phyloP scores from a whole-genome alignment of 495 filamentous ascomycete species.

The Darksidea phi region DNA sequence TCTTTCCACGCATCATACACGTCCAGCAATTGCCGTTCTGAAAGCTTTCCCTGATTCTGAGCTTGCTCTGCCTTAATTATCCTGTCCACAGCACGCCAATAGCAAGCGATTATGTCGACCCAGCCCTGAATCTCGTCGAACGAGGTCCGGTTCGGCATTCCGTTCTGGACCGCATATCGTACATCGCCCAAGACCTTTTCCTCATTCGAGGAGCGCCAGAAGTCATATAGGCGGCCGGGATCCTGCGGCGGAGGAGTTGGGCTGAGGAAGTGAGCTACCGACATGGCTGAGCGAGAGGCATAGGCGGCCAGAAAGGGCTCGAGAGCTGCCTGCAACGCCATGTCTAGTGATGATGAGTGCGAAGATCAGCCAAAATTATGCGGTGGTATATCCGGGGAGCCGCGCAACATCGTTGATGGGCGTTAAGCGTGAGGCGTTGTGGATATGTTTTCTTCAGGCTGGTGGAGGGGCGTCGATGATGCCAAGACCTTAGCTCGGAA shows the following conservation, averaged over 20 bases:
- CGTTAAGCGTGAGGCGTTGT: background rate
- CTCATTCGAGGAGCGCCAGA: conserved; percentile 58
- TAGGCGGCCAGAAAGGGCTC: conserved; percentile 62
- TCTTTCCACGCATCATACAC: conserved; percentile 88
- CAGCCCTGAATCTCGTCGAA: conserved; percentile 69
- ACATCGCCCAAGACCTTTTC: conserved; percentile 57
- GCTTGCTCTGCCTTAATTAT: conserved; percentile 42
- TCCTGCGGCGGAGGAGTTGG: conserved; percentile 60
- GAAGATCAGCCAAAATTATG: background rate
- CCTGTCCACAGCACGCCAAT: conserved; percentile 77
- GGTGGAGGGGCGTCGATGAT: too few relatives aligned
- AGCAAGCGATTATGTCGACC: conserved; percentile 77
- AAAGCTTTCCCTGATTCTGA: conserved; percentile 34
- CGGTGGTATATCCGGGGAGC: background rate
- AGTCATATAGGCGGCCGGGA: conserved; percentile 59
- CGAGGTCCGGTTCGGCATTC: conserved; percentile 52
- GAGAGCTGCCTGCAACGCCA: conserved; percentile 64
- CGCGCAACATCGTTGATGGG: background rate
- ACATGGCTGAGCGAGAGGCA: conserved; percentile 56
- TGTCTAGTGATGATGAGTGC: background rate
- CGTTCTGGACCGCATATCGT: conserved; percentile 60
- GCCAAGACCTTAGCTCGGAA: background rate
- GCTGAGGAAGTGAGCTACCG: conserved; percentile 66
- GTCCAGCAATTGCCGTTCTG: conserved; percentile 61
- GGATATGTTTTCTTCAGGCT: background rate